A percentile compares a stretch with the other conserved stretches of the same genome.
Conservation (phyloP, 768 basidiomycete genomes). For the Tylopilus felleus region DNA sequence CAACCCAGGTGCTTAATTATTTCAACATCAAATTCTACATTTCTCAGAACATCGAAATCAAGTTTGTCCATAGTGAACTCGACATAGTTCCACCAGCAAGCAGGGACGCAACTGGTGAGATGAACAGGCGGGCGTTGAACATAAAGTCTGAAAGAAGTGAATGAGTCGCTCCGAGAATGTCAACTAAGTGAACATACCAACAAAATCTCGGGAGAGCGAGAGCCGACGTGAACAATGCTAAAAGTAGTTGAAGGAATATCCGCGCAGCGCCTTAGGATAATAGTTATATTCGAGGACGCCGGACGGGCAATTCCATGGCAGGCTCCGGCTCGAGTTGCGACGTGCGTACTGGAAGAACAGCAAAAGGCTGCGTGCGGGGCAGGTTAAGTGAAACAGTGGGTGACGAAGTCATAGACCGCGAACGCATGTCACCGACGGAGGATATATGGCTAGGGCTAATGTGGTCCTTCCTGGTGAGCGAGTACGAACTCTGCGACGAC, state of each 20-base stretch:
- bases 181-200: background rate
- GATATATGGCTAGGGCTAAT: background rate
- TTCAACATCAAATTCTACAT: too few species aligned
- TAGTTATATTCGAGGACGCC: background rate
- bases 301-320: conserved; percentile 28
- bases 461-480: background rate
- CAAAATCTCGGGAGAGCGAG: background rate
- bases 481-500: background rate
- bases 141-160: too few species aligned
- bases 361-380: conserved; percentile 17
- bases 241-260: background rate
- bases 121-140: too few species aligned
- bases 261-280: background rate
- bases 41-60: too few species aligned
- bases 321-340: conserved; percentile 33
- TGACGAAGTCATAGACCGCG: background rate
- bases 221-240: background rate
- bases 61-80: too few species aligned
- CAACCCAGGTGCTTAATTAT: too few species aligned
- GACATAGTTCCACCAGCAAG: too few species aligned
- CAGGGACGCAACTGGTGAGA: too few species aligned
- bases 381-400: background rate
- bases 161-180: background rate
- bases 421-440: background rate
- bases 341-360: conserved; percentile 26